Percentiles rank a stretch among this genome's conserved stretches.
phyloP scores from a whole-genome alignment of 2,329 filamentous ascomycete species.

The Hirsutella thompsonii region DNA sequence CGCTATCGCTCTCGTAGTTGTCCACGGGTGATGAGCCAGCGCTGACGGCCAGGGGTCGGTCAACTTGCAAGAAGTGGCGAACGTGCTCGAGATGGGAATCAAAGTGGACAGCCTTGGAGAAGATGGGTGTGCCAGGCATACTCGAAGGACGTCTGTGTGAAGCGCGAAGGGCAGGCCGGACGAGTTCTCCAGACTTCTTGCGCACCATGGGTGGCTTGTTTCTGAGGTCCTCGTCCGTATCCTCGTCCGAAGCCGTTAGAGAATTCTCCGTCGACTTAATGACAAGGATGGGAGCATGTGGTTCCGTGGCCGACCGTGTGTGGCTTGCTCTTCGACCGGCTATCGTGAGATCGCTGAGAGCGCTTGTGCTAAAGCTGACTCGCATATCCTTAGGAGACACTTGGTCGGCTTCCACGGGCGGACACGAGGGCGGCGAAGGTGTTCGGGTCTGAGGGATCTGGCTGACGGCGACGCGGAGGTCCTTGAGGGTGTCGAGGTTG shows the following conservation, averaged over 20 bases:
- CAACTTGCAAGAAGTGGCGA: conserved; percentile 86
- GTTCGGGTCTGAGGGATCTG: conserved; percentile 45
- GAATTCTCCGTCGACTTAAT: conserved; percentile 35
- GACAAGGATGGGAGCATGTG: conserved; percentile 26
- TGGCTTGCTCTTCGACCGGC: conserved; percentile 32
- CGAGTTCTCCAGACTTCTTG: conserved; percentile 96
- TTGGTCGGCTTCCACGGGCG: conserved; percentile 9
- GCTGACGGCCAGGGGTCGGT: conserved; percentile 90
- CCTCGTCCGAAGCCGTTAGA: conserved; percentile 44
- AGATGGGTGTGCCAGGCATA: conserved; percentile 95
- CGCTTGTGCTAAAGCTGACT: conserved; percentile 33
- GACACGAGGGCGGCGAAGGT: conserved; percentile 39
- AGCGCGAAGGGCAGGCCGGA: conserved; percentile 77
- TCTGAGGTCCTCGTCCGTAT: conserved; percentile 43
- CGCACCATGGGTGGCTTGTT: conserved; percentile 84
- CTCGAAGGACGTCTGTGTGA: conserved; percentile 79
- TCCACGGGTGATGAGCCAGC: conserved; percentile 87
- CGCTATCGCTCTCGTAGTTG: conserved; percentile 70
- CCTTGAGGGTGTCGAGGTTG: conserved; percentile 40
- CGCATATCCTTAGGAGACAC: conserved; percentile 17
- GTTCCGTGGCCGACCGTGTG: conserved; percentile 43
- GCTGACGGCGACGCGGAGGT: conserved; percentile 73
- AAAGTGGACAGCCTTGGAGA: conserved; percentile 95
- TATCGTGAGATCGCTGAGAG: conserved; percentile 27
- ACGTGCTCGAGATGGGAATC: conserved; percentile 94